Base-by-base conservation (phyloP, 345 rosid genomes). In the Eucalyptus erythrocorys region DNA sequence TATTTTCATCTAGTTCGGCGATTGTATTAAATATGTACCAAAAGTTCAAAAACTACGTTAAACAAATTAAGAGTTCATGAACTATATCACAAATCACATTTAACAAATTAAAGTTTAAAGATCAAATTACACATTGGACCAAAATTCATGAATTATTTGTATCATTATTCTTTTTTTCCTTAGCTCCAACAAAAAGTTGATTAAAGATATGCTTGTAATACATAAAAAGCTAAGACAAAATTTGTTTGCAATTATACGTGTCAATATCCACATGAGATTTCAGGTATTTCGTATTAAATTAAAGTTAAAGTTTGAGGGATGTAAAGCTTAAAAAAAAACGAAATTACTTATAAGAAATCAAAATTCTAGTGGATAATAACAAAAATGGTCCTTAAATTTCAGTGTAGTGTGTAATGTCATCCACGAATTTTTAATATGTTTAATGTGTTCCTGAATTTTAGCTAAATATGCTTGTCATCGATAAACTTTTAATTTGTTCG, bases 41-140 rank as follows among this genome's bases (percentile, higher is more conserved):
- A 7, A 51, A 51, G 0, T 7, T 51, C 0, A 3, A 0, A 21
- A 0, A 8, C 0, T 51, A 51, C 0, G 7, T 51, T 7, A 0
- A 21, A 51, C 0, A 51, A 51, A 51, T 51, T 0, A 21, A 51
- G 0, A 51, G 24, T 51, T 51, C 1, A 19, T 19, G 1, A 0
- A 8, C 2, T 10, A 51, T 0, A 51, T 0, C 5, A 51, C 1
- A 0, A 0, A 51, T 51, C 2, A 51, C 0, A 51, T 21, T 21
- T 4, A 51, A 51, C 1, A 51, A 3, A 51, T 51, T 51, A 51
- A 3, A 7, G 0, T 21, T 51, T 51, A 51, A 0, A 0, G 0
- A 51, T 0, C 10, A 21, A 51, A 51, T 21, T 51, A 1, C 57
- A 51, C 2, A 1, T 51, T 51, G 0, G 0, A 0, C 2, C 10